phyloP scores from a whole-genome alignment of 1,284 basidiomycete species.

The Rhodotorula mucilaginosa region DNA sequence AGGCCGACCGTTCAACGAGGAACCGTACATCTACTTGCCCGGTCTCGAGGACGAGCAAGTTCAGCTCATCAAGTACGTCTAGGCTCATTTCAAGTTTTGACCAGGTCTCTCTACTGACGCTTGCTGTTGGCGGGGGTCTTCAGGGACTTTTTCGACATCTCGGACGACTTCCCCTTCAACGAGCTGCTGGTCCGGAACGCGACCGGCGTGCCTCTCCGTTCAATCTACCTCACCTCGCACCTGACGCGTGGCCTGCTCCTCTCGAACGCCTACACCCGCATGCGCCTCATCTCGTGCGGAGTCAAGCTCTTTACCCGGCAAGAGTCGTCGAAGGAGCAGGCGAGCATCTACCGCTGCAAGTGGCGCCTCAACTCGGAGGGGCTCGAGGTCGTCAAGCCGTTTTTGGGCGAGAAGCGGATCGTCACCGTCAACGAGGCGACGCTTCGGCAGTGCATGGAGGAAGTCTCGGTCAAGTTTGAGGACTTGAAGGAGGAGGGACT shows the following conservation, averaged over 20 bases:
- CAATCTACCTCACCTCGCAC: constrained; percentile 85
- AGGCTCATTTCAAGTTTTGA: neutral
- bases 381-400: constrained; percentile 75
- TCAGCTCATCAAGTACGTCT: constrained; percentile 61
- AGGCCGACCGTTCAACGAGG: constrained; percentile 68
- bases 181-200: constrained; percentile 87
- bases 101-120: neutral
- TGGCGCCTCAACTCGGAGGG: constrained; percentile 78
- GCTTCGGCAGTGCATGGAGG: constrained; percentile 59
- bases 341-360: constrained; percentile 53
- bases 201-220: constrained; percentile 69
- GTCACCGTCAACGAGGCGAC: constrained; percentile 61
- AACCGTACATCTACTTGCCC: constrained; percentile 79
- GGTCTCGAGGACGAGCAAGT: constrained; percentile 66
- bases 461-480: constrained; percentile 52
- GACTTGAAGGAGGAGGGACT: constrained; percentile 62
- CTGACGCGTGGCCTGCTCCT: constrained; percentile 69
- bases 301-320: constrained; percentile 69
- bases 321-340: constrained; percentile 52
- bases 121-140: neutral
- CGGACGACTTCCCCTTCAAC: constrained; percentile 66
- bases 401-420: constrained; percentile 65
- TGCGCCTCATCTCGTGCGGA: constrained; percentile 86
- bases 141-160: constrained; percentile 74
- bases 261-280: constrained; percentile 77